These are phyloP conservation scores for Trichoderma sp. DNA, from an alignment of 2,329 filamentous ascomycete species.

Conservation along the genomic window DNA sequence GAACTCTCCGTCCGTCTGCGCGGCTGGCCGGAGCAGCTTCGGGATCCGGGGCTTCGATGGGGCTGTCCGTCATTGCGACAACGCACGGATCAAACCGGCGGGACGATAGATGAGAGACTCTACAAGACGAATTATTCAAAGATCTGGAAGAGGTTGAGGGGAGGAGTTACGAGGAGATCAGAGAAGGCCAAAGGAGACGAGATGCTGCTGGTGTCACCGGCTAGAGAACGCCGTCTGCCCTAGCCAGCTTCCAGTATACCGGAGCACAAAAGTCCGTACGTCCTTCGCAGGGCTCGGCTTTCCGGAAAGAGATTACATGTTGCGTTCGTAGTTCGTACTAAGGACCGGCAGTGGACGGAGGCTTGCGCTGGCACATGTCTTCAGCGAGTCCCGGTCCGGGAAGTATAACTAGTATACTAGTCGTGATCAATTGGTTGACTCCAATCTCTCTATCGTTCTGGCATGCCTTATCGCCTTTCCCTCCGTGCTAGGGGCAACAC, in stretches of 20 bases:
- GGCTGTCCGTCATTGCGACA: neutral
- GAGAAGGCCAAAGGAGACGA: neutral
- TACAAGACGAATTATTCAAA: neutral
- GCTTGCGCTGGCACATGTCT: conserved; percentile 2
- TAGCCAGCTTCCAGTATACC: neutral
- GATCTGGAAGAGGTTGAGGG: neutral
- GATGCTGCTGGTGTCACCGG: neutral
- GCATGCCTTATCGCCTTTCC: conserved; percentile 12
- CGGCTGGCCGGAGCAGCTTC: conserved; percentile 18
- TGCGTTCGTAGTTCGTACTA: neutral
- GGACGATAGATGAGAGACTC: neutral
- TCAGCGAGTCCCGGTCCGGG: neutral
- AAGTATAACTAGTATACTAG: neutral
- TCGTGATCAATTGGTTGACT: neutral
- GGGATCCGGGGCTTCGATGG: conserved; percentile 12
- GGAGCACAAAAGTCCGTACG: neutral
- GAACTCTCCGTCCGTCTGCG: conserved; percentile 6
- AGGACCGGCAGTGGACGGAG: neutral
- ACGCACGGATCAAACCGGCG: conserved; percentile 16
- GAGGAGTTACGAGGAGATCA: neutral
- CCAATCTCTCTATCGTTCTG: neutral
- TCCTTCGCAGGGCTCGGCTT: neutral
- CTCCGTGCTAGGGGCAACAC: neutral
- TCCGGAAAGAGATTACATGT: neutral
- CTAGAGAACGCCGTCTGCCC: neutral